Conservation (phyloP, 352 stramenopile genomes). For the Pythium dissotocum region DNA sequence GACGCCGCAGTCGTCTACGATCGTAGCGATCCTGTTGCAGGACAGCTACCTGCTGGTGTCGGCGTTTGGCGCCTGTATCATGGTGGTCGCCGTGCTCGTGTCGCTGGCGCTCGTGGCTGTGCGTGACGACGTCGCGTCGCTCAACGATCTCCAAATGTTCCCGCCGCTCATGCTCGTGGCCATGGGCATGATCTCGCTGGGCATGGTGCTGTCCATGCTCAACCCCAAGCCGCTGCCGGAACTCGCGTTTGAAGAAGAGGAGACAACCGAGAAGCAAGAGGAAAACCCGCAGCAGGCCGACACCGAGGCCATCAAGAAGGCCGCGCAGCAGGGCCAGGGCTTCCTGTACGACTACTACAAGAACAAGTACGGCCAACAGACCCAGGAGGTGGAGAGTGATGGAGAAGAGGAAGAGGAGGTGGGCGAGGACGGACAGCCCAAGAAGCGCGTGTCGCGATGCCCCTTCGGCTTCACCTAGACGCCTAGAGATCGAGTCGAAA, state of each 20-base stretch:
- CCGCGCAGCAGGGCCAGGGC: conserved; percentile 17
- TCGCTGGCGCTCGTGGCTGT: conserved; percentile 50
- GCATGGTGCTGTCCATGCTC: conserved; percentile 28
- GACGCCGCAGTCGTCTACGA: conserved; percentile 29
- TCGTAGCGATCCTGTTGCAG: conserved; percentile 45
- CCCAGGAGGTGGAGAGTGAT: not conserved
- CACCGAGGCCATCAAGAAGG: conserved; percentile 15
- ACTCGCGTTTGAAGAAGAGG: conserved; percentile 8
- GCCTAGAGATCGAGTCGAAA: not conserved
- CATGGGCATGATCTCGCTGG: conserved; percentile 55
- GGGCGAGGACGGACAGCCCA: conserved; percentile 35
- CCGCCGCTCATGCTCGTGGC: conserved; percentile 62
- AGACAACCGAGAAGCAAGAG: not conserved
- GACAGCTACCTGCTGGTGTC: conserved; percentile 52
- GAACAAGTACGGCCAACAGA: conserved; percentile 25
- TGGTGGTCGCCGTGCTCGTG: conserved; percentile 54
- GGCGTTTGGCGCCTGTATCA: conserved; percentile 52
- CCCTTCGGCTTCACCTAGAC: conserved; percentile 52
- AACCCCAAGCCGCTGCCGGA: conserved; percentile 2
- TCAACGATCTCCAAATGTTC: conserved; percentile 67
- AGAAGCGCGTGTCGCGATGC: conserved; percentile 60
- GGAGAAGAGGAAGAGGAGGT: not conserved
- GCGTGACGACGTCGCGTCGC: conserved; percentile 44
- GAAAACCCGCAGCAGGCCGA: conserved; percentile 8
- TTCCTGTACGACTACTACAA: conserved; percentile 31